Percentiles rank a stretch among this genome's conserved stretches.
Evolutionary conservation across 768 basidiomycete species (phyloP).

Genomic region (Serendipita vermifera): DNA sequence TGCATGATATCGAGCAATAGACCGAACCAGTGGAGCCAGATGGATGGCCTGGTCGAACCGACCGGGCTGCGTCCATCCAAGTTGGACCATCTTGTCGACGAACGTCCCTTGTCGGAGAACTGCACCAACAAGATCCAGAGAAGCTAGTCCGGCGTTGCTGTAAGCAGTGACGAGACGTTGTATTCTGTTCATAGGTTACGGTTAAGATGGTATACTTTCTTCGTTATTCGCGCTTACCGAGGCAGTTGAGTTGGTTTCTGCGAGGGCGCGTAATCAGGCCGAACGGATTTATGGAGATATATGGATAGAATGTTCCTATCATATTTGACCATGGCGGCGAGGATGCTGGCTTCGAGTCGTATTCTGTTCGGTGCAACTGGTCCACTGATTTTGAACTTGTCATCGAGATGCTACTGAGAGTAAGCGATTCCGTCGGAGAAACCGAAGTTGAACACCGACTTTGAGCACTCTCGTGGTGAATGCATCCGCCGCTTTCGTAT

Average conservation of each 20-base stretch:
- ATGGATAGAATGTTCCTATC: too few species aligned
- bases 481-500: neutral
- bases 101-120: conserved; percentile 47
- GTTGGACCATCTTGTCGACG: conserved; percentile 36
- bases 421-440: too few species aligned
- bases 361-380: too few species aligned
- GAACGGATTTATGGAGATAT: too few species aligned
- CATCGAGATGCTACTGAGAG: too few species aligned
- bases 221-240: too few species aligned
- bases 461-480: neutral
- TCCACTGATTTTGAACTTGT: too few species aligned
- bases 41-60: conserved; percentile 31
- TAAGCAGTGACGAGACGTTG: neutral
- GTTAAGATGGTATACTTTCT: too few species aligned
- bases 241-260: too few species aligned
- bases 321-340: too few species aligned
- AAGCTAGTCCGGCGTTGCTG: neutral
- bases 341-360: too few species aligned
- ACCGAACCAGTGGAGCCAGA: conserved; percentile 34
- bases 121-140: conserved; percentile 9
- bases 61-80: conserved; percentile 37
- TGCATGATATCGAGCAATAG: conserved; percentile 47
- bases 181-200: neutral
- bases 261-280: too few species aligned
- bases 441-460: neutral